A percentile compares a stretch with the other conserved stretches of the same genome.
Evolutionary conservation across 805 yeast species (phyloP).

Genomic region (Grigorovia humatica): DNA sequence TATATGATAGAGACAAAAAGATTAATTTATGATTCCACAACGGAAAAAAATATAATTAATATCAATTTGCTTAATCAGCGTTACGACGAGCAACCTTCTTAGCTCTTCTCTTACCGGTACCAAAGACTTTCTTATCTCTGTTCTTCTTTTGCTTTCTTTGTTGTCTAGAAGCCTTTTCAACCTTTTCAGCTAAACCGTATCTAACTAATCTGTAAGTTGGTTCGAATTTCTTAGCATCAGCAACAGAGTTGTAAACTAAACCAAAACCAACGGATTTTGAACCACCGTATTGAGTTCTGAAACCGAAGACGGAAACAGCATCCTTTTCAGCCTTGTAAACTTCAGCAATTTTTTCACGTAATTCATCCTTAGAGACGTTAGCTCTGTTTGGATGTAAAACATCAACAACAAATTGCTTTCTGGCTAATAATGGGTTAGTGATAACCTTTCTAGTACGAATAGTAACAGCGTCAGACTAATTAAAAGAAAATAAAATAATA

Average conservation of each 20-base stretch:
- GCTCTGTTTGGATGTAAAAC: conserved; percentile 99
- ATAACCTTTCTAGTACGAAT: conserved; percentile 98
- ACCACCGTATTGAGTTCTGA: conserved; percentile 99
- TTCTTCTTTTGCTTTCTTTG: conserved; percentile 99
- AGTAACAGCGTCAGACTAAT: conserved; percentile 97
- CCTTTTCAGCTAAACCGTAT: conserved; percentile 94
- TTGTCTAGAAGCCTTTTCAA: conserved; percentile 97
- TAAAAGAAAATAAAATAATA: not conserved
- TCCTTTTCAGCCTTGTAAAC: conserved; percentile 88
- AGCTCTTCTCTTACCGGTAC: conserved; percentile 94
- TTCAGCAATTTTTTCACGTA: conserved; percentile 86
- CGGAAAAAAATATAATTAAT: not conserved
- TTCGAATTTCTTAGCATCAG: conserved; percentile 97
- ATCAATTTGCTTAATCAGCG: conserved; percentile 47
- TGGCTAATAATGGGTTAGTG: conserved; percentile 97
- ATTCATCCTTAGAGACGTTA: conserved; percentile 98
- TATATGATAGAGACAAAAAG: not conserved
- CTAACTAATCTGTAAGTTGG: conserved; percentile 99
- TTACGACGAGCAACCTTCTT: conserved; percentile 85
- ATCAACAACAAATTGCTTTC: conserved; percentile 99
- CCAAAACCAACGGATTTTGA: conserved; percentile 99
- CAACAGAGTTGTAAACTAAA: conserved; percentile 94
- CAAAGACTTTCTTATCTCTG: conserved; percentile 98
- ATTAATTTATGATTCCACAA: not conserved
- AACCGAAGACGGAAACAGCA: conserved; percentile 94